Percentiles rank a stretch among this genome's conserved stretches.
These are phyloP conservation scores for Betula pendula DNA, from an alignment of 306 rosid species.

Conservation along the genomic window DNA sequence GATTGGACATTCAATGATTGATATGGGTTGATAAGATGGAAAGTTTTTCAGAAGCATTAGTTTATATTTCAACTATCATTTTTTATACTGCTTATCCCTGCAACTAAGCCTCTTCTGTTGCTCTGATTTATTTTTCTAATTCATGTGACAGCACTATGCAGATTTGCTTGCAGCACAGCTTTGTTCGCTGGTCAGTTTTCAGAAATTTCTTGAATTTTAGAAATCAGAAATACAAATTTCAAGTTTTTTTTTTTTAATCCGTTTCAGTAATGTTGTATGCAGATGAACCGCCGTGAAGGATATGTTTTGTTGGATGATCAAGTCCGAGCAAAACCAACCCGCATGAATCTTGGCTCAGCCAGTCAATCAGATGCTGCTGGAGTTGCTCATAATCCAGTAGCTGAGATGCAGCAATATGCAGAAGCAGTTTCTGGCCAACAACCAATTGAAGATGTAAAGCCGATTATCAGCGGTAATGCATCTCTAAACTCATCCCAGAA, in stretches of 20 bases:
- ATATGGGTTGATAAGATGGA: constrained; percentile 15
- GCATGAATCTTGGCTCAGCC: constrained; percentile 43
- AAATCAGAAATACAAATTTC: constrained; percentile 11
- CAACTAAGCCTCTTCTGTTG: constrained; percentile 18
- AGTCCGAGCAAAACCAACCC: constrained; percentile 56
- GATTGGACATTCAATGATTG: background rate
- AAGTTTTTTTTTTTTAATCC: background rate
- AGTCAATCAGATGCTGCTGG: constrained; percentile 54
- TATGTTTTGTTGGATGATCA: constrained; percentile 52
- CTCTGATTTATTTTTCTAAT: constrained; percentile 35
- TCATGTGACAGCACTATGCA: constrained; percentile 74
- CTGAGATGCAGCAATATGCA: constrained; percentile 74
- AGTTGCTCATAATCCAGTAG: constrained; percentile 47
- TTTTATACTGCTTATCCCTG: constrained; percentile 13
- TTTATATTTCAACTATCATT: background rate
- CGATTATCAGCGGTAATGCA: constrained; percentile 45
- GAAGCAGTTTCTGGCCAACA: constrained; percentile 64
- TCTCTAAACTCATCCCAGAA: constrained; percentile 66
- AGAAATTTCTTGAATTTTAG: background rate
- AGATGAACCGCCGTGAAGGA: constrained; percentile 75
- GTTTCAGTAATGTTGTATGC: constrained; percentile 27
- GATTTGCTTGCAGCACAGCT: constrained; percentile 84
- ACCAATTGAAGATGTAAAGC: constrained; percentile 64
- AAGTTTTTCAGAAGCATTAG: background rate
- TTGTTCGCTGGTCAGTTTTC: constrained; percentile 61